A percentile compares a stretch with the other conserved stretches of the same genome.
These are phyloP conservation scores for Pseudogymnoascus pannorum DNA, from an alignment of 2,329 filamentous ascomycete genomes.

Conservation along the genomic window DNA sequence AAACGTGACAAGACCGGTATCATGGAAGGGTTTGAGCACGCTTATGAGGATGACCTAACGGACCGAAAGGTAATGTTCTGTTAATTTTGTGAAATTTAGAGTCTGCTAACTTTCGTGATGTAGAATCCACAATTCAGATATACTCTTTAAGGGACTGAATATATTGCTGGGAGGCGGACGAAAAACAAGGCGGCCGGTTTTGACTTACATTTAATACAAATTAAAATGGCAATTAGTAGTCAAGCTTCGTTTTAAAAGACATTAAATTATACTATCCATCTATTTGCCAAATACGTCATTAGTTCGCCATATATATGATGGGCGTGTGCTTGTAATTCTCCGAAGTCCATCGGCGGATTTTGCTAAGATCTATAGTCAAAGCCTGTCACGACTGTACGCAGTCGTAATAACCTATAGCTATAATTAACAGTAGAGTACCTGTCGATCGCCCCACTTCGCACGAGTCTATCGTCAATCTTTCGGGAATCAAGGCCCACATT, in stretches of 20 bases:
- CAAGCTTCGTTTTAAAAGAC: not conserved
- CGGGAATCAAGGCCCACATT: not conserved
- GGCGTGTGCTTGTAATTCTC: not conserved
- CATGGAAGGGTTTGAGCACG: constrained; percentile 10
- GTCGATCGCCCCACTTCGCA: not conserved
- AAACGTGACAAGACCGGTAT: constrained; percentile 7
- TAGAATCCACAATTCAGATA: constrained; percentile 12
- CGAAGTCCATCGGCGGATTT: not conserved
- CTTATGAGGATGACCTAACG: constrained; percentile 12
- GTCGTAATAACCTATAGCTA: not conserved
- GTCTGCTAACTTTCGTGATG: not conserved
- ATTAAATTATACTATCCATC: not conserved
- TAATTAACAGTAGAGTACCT: not conserved
- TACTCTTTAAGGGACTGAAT: not conserved
- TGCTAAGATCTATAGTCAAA: not conserved
- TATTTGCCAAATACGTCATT: not conserved
- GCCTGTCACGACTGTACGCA: not conserved
- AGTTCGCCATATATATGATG: not conserved
- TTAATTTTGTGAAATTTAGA: not conserved
- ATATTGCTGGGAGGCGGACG: not conserved
- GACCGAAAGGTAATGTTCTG: constrained; percentile 4
- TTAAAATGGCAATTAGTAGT: not conserved
- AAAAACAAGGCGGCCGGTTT: not conserved
- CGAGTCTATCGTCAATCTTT: not conserved
- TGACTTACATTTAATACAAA: not conserved